Percentiles rank a stretch among this genome's conserved stretches.
These are phyloP conservation scores for Salvia rosmarinus DNA, from an alignment of 257 asterid genomes.

Conservation along the genomic window DNA sequence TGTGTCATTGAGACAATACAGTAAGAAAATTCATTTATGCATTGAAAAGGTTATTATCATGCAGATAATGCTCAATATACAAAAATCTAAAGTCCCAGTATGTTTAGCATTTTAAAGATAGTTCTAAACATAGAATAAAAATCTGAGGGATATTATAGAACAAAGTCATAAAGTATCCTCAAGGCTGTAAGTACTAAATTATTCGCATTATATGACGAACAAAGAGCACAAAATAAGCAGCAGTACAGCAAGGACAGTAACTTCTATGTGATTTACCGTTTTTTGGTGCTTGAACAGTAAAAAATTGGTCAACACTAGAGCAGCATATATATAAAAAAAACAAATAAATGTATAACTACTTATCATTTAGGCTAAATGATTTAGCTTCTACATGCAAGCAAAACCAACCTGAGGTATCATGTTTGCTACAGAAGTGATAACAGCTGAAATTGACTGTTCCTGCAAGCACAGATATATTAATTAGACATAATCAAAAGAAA, in stretches of 20 bases:
- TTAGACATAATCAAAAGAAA: constrained; percentile 18
- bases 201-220: background rate
- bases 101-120: constrained; percentile 15
- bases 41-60: constrained; percentile 27
- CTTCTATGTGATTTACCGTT: background rate
- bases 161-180: background rate
- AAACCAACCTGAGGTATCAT: constrained; percentile 94
- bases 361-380: no score
- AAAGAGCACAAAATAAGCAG: background rate
- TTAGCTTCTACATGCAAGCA: constrained; percentile 25
- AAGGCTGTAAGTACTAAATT: background rate
- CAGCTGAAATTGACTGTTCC: constrained; percentile 95
- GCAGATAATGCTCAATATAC: constrained; percentile 21
- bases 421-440: constrained; percentile 86
- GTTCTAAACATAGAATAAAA: constrained; percentile 5
- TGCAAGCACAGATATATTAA: constrained; percentile 42
- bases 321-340: background rate
- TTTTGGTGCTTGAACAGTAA: background rate
- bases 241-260: background rate
- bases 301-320: background rate
- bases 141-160: background rate
- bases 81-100: constrained; percentile 22
- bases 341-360: background rate
- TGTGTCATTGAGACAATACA: constrained; percentile 21
- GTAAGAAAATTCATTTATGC: constrained; percentile 10